phyloP scores from a whole-genome alignment of 2,329 filamentous ascomycete species.

The Monosporascus sp. region DNA sequence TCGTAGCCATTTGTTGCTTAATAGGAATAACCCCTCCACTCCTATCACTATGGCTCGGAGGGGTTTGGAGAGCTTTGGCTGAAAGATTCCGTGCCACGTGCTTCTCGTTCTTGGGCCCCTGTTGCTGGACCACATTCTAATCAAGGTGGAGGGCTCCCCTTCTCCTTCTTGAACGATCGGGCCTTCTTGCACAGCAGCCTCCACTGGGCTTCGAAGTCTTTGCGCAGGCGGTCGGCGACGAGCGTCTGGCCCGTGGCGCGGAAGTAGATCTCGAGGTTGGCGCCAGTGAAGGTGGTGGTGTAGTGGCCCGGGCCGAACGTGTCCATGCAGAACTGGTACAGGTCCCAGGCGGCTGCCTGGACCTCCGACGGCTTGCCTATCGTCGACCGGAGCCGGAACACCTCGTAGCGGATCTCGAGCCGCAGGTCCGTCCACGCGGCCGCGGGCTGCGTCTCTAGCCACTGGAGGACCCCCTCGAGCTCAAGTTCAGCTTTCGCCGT shows the following conservation, averaged over 20 bases:
- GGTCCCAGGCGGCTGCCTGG: neutral
- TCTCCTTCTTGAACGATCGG: constrained; percentile 2
- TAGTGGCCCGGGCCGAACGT: constrained; percentile 1
- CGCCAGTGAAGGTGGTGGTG: constrained; percentile 4
- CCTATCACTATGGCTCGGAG: too few relatives aligned
- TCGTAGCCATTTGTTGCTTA: too few relatives aligned
- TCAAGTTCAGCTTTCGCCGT: neutral
- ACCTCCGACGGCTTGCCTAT: neutral
- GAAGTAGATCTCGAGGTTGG: constrained; percentile 1
- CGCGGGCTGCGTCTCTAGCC: constrained; percentile 2
- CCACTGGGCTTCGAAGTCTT: constrained; percentile 3
- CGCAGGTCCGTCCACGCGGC: constrained; percentile 1
- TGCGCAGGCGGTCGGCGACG: neutral
- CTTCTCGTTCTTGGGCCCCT: too few relatives aligned
- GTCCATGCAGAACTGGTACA: constrained; percentile 1
- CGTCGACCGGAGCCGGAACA: neutral
- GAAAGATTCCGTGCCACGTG: too few relatives aligned
- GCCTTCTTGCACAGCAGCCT: constrained; percentile 4
- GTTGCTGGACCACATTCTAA: too few relatives aligned
- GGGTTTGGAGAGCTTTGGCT: too few relatives aligned
- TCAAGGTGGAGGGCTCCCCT: neutral
- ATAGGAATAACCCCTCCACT: too few relatives aligned
- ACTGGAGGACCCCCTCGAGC: neutral
- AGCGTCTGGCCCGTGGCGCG: neutral
- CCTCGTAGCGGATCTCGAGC: neutral